phyloP scores from a whole-genome alignment of 2,329 filamentous ascomycete genomes.

The Calcarisporium arbuscula region DNA sequence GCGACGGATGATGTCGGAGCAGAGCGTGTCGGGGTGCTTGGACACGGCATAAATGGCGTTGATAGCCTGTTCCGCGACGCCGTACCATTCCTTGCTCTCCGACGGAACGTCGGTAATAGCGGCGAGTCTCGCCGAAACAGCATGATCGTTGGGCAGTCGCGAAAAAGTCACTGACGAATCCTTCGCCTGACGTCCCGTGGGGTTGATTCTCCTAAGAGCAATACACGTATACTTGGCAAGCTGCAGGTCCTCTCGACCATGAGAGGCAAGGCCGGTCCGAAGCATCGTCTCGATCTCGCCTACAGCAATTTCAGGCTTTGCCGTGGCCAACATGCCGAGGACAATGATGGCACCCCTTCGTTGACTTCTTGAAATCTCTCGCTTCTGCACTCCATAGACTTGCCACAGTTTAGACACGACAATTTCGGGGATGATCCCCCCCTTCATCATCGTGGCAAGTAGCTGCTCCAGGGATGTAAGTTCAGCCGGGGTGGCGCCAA shows the following conservation, averaged over 20 bases:
- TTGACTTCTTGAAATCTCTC: constrained; percentile 87
- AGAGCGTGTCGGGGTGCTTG: constrained; percentile 88
- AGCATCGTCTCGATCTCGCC: constrained; percentile 94
- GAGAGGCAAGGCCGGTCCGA: constrained; percentile 74
- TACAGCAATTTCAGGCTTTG: constrained; percentile 86
- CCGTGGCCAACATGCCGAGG: constrained; percentile 90
- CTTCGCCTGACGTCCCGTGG: constrained; percentile 72
- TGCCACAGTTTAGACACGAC: constrained; percentile 95
- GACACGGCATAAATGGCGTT: constrained; percentile 91
- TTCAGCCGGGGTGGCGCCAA: constrained; percentile 89
- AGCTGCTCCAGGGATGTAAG: constrained; percentile 93
- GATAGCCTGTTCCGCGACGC: constrained; percentile 92
- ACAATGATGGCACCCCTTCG: constrained; percentile 92
- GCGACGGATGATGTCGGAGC: constrained; percentile 80
- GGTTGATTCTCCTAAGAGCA: constrained; percentile 84
- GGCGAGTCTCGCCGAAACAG: constrained; percentile 73
- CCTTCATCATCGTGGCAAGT: constrained; percentile 95
- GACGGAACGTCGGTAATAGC: constrained; percentile 80
- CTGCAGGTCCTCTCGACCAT: constrained; percentile 76
- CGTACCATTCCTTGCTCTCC: constrained; percentile 92
- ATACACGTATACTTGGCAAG: constrained; percentile 95
- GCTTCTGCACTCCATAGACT: constrained; percentile 89
- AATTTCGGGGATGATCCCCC: constrained; percentile 74
- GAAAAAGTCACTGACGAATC: constrained; percentile 63
- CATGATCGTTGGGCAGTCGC: constrained; percentile 85